Evolutionary conservation across 345 rosid genomes (phyloP), one percentile per base, ranked within the genome.

Genomic region (Eucalyptus cloeziana): DNA sequence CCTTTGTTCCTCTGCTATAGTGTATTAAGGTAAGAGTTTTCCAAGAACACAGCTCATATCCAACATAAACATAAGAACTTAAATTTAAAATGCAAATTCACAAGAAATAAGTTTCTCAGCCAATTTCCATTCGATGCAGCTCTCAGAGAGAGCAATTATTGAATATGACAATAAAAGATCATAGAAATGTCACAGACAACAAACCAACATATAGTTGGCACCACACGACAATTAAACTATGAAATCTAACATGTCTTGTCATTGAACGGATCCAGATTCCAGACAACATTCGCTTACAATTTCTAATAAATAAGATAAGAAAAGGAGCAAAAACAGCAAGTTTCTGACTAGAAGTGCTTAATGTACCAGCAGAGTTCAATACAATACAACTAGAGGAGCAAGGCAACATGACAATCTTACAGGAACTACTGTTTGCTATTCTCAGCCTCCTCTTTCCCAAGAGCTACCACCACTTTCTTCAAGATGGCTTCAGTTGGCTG

Each of bases 381-480:
- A 76, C 85, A 76, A 22, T 76, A 25, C 30, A 76, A 76, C 85
- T 76, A 51, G 25, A 47, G 79, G 50, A 43, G 69, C 60, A 88
- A 85, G 86, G 87, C 86, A 90, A 89, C 45, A 22, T 90, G 69
- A 58, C 85, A 89, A 51, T 87, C 60, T 44, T 25, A 71, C 67
- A 90, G 52, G 15, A 52, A 85, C 93, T 92, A 94, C 25, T 86
- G 90, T 76, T 89, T 93, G 83, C 89, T 91, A 90, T 92, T 94
- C 90, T 94, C 98, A 81, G 94, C 92, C 92, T 97, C 95, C 93
- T 97, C 99, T 95, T 94, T 95, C 67, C 95, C 97, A 88, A 96
- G 92, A 10, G 93, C 97, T 88, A 94, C 90, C 44, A 94, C 96
- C 17, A 94, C 96, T 93, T 94, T 95, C 95, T 95, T 97, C 93